These are phyloP conservation scores for Senecio squalidus DNA, from an alignment of 140 eudicot genomes.

Conservation along the genomic window DNA sequence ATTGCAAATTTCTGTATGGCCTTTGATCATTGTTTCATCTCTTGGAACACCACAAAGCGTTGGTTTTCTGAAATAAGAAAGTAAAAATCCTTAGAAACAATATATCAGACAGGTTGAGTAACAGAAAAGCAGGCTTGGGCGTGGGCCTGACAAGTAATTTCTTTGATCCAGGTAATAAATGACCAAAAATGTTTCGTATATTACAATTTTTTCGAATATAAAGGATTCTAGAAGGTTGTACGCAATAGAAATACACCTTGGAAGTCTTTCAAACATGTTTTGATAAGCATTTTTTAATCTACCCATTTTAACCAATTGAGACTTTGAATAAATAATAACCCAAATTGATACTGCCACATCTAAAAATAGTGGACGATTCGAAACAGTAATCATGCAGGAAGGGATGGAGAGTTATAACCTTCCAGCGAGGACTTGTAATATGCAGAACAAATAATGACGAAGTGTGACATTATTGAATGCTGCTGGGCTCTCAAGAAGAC, in stretches of 20 bases:
- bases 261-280: too few species aligned
- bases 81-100: background rate
- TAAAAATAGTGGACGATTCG: background rate
- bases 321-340: background rate
- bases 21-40: conserved; percentile 75
- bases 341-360: background rate
- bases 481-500: conserved; percentile 75
- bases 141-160: too few species aligned
- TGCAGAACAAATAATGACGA: conserved; percentile 90
- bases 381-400: too few species aligned
- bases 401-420: conserved; percentile 43
- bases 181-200: too few species aligned
- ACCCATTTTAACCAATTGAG: background rate
- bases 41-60: conserved; percentile 92
- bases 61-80: conserved; percentile 58
- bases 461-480: conserved; percentile 71
- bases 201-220: too few species aligned
- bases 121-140: background rate
- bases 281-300: background rate
- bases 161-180: background rate
- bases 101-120: background rate
- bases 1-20: conserved; percentile 60
- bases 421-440: conserved; percentile 91
- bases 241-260: too few species aligned
- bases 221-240: too few species aligned